Base-by-base conservation (phyloP, 192 early-diverging fungal genomes). In the Dissophora globulifera region DNA sequence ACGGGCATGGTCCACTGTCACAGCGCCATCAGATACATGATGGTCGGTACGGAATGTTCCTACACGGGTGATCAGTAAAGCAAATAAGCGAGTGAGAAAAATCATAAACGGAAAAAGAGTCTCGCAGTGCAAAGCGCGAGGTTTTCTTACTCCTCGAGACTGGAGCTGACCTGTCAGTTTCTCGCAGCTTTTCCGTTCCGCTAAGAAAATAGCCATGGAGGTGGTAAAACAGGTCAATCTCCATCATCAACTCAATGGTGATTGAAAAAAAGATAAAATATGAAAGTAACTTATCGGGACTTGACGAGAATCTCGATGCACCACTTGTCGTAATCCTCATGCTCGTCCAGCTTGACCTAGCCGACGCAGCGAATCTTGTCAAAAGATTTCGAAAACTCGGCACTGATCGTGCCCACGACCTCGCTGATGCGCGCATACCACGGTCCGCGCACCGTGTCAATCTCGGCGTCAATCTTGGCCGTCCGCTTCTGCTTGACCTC, bases 41-140 rank as follows among this genome's bases (percentile, higher is more conserved):
- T 98, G 1, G 98, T 99, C 6, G 94, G 93, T 22, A 99, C 97
- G 0, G 95, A 90, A 11, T 96, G 89, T 67, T 99, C 97, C 87
- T 91, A 74, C 8, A n/a, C n/a, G n/a, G n/a, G n/a, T n/a, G n/a
- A n/a, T n/a, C n/a, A n/a, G n/a, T n/a, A n/a, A n/a, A n/a, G n/a
- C n/a, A n/a, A n/a, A n/a, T n/a, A n/a, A n/a, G n/a, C n/a, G n/a
- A n/a, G n/a, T n/a, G n/a, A n/a, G n/a, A n/a, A n/a, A n/a, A n/a
- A n/a, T n/a, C n/a, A n/a, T n/a, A n/a, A n/a, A n/a, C n/a, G n/a
- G n/a, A n/a, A n/a, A n/a, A n/a, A n/a, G n/a, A n/a, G n/a, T n/a
- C n/a, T n/a, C n/a, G n/a, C n/a, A n/a, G n/a, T n/a, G n/a, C n/a
- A n/a, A n/a, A n/a, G n/a, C n/a, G n/a, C n/a, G n/a, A n/a, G n/a